Evolutionary conservation across 305 asterid species (phyloP).

Genomic region (Fraxinus xanthoxyloides): DNA sequence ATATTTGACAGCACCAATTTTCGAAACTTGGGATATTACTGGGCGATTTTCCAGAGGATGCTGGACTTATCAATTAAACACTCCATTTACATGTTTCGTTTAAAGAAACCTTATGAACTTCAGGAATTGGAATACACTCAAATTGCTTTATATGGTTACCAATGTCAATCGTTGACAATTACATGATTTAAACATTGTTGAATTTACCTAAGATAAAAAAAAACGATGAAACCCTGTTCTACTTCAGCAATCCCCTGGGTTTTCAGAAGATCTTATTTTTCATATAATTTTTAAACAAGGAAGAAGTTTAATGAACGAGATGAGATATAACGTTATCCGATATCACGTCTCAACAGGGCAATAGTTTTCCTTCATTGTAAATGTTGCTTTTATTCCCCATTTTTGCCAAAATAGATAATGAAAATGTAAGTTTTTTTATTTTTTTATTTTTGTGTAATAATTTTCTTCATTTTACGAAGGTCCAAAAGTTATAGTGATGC

Average conservation of each 20-base stretch:
- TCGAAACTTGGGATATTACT: neutral
- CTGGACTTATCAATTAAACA: neutral
- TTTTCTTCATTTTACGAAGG: constrained; percentile 49
- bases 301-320: neutral
- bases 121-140: neutral
- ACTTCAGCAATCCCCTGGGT: neutral
- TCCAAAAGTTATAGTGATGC: constrained; percentile 62
- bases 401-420: constrained; percentile 11
- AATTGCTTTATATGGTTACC: neutral
- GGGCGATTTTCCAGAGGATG: neutral
- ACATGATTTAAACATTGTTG: neutral
- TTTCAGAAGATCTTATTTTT: neutral
- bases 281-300: neutral
- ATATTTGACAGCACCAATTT: neutral
- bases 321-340: neutral
- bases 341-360: neutral
- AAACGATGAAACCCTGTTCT: neutral
- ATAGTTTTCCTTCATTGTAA: neutral
- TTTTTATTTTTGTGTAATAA: constrained; percentile 10
- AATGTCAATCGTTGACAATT: neutral
- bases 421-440: neutral
- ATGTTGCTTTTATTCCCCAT: neutral
- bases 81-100: neutral
- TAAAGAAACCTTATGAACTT: neutral
- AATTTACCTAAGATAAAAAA: neutral